Conservation (phyloP, 1,284 basidiomycete species). For the Ganoderma lucidum region DNA sequence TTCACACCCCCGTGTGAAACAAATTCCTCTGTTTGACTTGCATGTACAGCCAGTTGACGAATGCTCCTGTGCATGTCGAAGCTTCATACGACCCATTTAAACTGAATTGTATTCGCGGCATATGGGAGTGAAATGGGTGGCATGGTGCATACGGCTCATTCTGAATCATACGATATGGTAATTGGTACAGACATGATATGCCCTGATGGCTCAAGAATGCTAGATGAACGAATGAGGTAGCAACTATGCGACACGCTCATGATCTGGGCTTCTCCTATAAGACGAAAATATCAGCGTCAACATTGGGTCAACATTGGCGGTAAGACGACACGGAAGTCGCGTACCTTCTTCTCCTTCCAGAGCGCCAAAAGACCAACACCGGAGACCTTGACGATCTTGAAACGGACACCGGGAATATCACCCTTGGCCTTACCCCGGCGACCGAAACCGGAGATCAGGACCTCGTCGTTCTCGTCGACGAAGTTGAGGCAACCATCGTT, state of each 20-base stretch:
- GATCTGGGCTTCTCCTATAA: conserved; percentile 89
- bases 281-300: conserved; percentile 11
- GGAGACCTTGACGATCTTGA: conserved; percentile 99
- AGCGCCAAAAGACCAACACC: conserved; percentile 97
- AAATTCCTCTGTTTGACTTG: neutral
- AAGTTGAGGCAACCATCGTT: conserved; percentile 99
- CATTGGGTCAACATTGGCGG: conserved; percentile 15
- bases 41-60: neutral
- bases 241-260: conserved; percentile 52
- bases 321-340: conserved; percentile 31
- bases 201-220: conserved; percentile 32
- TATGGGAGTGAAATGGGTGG: conserved; percentile 9
- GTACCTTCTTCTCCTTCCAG: conserved; percentile 99
- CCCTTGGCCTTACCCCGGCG: conserved; percentile 99
- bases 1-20: neutral
- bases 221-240: conserved; percentile 30
- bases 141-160: conserved; percentile 43
- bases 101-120: neutral
- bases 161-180: conserved; percentile 51
- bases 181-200: conserved; percentile 35
- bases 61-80: neutral
- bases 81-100: neutral
- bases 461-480: conserved; percentile 99
- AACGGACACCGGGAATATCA: conserved; percentile 97
- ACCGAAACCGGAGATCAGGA: conserved; percentile 99